phyloP scores from a whole-genome alignment of 2,329 filamentous ascomycete genomes.

The Gnomoniopsis sp. region DNA sequence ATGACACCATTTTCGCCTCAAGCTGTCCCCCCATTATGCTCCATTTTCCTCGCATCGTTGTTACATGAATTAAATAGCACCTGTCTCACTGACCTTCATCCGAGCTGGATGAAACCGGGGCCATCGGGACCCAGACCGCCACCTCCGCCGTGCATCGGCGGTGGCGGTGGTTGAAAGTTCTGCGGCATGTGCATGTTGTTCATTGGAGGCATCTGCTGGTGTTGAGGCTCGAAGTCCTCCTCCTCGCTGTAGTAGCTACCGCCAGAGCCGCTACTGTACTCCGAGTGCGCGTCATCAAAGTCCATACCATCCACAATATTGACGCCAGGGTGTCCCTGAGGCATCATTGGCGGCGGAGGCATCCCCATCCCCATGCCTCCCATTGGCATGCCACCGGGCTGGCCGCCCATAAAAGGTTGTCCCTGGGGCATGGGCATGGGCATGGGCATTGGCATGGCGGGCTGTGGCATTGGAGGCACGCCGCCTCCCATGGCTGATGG shows the following conservation, averaged over 20 bases:
- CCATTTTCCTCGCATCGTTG: neutral
- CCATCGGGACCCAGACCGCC: neutral
- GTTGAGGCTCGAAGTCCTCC: neutral
- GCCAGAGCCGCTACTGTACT: neutral
- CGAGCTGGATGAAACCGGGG: neutral
- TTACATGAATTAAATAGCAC: neutral
- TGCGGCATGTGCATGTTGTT: conserved; percentile 1
- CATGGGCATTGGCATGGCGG: conserved; percentile 3
- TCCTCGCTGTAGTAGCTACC: neutral
- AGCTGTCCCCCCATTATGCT: neutral
- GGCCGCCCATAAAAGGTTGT: conserved; percentile 1
- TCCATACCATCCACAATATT: conserved; percentile 3
- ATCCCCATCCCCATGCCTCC: neutral
- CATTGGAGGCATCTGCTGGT: neutral
- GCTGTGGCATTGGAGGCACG: conserved; percentile 12
- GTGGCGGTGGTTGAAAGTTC: neutral
- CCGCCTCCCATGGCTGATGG: conserved; percentile 3
- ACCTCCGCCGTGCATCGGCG: neutral
- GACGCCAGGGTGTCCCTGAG: neutral
- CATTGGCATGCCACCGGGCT: neutral
- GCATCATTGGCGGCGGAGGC: neutral
- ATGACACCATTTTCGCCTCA: neutral
- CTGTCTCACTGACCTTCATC: neutral
- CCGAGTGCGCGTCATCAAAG: neutral
- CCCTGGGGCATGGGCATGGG: neutral